Percentiles rank a stretch among this genome's conserved stretches.
Evolutionary conservation across 2,329 filamentous ascomycete genomes (phyloP).

Genomic region (Pseudogymnoascus sp.): DNA sequence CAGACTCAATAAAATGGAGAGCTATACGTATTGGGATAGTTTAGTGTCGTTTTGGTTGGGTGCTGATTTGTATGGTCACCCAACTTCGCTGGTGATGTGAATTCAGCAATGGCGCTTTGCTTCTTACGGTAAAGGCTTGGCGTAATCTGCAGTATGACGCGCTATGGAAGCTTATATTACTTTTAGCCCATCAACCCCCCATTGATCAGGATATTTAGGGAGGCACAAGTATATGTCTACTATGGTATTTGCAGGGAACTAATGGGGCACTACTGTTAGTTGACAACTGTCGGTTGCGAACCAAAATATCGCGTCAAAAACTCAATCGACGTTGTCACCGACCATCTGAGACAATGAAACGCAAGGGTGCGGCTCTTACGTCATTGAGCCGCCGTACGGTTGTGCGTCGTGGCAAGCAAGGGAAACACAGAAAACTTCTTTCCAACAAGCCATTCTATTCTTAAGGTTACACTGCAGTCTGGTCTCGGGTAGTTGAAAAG

Average conservation of each 20-base stretch:
- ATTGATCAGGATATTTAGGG: background rate
- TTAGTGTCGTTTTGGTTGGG: conserved; percentile 3
- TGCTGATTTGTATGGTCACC: conserved; percentile 4
- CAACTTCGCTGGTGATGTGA: conserved; percentile 3
- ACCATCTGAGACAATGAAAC: conserved; percentile 3
- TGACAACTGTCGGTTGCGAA: background rate
- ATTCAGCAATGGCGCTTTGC: conserved; percentile 5
- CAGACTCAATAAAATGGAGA: background rate
- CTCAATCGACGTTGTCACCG: background rate
- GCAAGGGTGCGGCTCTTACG: background rate
- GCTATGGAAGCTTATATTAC: conserved; percentile 4
- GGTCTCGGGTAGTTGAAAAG: background rate
- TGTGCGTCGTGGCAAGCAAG: background rate
- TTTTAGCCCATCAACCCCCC: background rate
- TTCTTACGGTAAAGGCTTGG: conserved; percentile 3
- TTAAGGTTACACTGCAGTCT: background rate
- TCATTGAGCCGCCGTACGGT: background rate
- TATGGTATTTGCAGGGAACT: background rate
- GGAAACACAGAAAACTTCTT: background rate
- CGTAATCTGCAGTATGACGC: conserved; percentile 4
- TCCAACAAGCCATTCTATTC: background rate
- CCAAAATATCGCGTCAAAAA: conserved; percentile 2
- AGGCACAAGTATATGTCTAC: background rate
- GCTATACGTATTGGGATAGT: conserved; percentile 1
- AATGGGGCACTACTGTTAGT: background rate